Evolutionary conservation across 2,329 filamentous ascomycete genomes (phyloP).

Genomic region (Ceratocystis ficicola): DNA sequence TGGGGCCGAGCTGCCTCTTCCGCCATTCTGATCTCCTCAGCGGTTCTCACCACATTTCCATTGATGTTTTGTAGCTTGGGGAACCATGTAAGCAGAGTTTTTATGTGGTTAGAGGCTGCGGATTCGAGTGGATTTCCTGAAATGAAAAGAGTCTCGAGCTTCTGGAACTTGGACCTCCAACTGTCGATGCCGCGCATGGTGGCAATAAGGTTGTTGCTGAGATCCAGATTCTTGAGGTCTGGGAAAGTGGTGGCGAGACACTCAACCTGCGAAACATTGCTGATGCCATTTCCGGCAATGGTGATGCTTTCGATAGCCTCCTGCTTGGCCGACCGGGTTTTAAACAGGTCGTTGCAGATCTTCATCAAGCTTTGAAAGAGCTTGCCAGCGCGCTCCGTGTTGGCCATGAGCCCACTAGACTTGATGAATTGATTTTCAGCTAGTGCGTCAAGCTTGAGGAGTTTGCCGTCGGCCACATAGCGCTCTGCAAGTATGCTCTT

Average conservation of each 20-base stretch:
- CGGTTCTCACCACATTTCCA: conserved; percentile 57
- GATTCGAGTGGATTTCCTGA: conserved; percentile 61
- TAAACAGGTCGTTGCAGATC: conserved; percentile 68
- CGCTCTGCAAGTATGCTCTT: conserved; percentile 59
- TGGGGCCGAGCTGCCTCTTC: conserved; percentile 40
- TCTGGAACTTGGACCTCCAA: conserved; percentile 69
- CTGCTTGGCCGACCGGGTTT: conserved; percentile 56
- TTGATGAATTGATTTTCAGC: conserved; percentile 59
- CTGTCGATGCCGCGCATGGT: conserved; percentile 54
- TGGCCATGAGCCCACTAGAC: conserved; percentile 63
- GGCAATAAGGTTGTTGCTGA: conserved; percentile 70
- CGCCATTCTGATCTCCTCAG: conserved; percentile 52
- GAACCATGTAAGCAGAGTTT: conserved; percentile 68
- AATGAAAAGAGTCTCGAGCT: conserved; percentile 70
- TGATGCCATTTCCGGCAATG: conserved; percentile 66
- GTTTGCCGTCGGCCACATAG: conserved; percentile 58
- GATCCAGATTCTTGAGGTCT: conserved; percentile 74
- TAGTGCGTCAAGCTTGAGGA: conserved; percentile 73
- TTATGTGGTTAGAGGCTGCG: conserved; percentile 47
- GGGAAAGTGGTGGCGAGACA: conserved; percentile 68
- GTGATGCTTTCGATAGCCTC: conserved; percentile 73
- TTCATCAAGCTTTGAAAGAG: conserved; percentile 88
- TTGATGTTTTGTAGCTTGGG: conserved; percentile 70
- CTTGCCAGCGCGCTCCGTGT: conserved; percentile 60
- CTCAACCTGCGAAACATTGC: conserved; percentile 59